Evolutionary conservation across 352 stramenopile species (phyloP).

Genomic region (Globisporangium abappressorium): DNA sequence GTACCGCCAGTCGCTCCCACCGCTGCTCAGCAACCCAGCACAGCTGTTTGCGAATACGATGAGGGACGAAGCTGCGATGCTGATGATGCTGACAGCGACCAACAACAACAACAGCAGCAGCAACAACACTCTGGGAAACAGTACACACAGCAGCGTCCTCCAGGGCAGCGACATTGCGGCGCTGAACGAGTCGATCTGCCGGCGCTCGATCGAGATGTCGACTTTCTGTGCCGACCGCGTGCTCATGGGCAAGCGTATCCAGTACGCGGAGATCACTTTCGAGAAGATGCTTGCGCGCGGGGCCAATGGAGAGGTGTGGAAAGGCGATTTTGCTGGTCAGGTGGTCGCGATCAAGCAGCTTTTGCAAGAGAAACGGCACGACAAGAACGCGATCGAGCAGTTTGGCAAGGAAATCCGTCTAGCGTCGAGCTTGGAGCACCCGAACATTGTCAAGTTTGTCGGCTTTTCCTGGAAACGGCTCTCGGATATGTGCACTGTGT

Average conservation of each 20-base stretch:
- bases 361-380: conserved; percentile 22
- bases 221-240: conserved; percentile 14
- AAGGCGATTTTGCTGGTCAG: conserved; percentile 17
- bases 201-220: conserved; percentile 17
- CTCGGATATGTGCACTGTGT: conserved; percentile 31
- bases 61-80: neutral
- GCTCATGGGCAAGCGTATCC: conserved; percentile 24
- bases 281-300: conserved; percentile 20
- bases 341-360: conserved; percentile 33
- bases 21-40: conserved; percentile 2
- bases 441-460: conserved; percentile 23
- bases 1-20: conserved; percentile 3
- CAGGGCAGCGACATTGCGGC: conserved; percentile 12
- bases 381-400: conserved; percentile 21
- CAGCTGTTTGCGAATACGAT: neutral
- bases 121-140: neutral
- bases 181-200: conserved; percentile 18
- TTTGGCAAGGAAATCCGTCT: conserved; percentile 35
- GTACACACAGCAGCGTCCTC: neutral
- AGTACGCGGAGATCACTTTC: conserved; percentile 18
- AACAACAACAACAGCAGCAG: neutral
- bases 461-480: conserved; percentile 29
- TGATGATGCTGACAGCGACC: neutral
- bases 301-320: conserved; percentile 35
- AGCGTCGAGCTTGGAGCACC: conserved; percentile 23